Percentiles rank a stretch among this genome's conserved stretches.
phyloP scores from a whole-genome alignment of 257 asterid species.

The Vinca minor region DNA sequence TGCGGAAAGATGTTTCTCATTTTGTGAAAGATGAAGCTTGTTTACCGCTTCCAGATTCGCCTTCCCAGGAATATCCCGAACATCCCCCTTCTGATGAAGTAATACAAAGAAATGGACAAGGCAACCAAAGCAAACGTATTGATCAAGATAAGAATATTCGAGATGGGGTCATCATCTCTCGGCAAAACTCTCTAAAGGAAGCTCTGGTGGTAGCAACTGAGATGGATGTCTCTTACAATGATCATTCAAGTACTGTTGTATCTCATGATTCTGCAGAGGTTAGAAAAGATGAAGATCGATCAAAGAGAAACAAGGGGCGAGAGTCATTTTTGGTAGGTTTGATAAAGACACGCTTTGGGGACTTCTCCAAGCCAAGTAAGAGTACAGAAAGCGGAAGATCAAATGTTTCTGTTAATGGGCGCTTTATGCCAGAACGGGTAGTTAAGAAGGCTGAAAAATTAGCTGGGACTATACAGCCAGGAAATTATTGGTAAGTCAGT shows the following conservation, averaged over 20 bases:
- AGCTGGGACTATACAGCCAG: conserved; percentile 88
- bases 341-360: conserved; percentile 58
- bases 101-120: conserved; percentile 32
- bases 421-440: conserved; percentile 47
- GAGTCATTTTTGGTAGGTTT: conserved; percentile 68
- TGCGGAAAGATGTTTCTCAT: conserved; percentile 29
- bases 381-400: conserved; percentile 40
- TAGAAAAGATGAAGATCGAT: conserved; percentile 40
- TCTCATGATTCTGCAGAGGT: conserved; percentile 54
- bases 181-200: conserved; percentile 47
- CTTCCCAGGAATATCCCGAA: conserved; percentile 24
- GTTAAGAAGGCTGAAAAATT: conserved; percentile 84
- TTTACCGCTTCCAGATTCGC: conserved; percentile 23
- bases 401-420: conserved; percentile 65
- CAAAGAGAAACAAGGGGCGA: conserved; percentile 50
- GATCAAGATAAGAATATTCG: conserved; percentile 35
- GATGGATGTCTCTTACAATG: conserved; percentile 57
- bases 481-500: conserved; percentile 72
- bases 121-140: conserved; percentile 36
- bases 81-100: conserved; percentile 29
- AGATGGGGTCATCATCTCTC: conserved; percentile 40
- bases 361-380: conserved; percentile 49
- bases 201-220: conserved; percentile 52
- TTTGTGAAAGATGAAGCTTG: conserved; percentile 21
- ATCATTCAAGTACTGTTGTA: conserved; percentile 35